phyloP scores from a whole-genome alignment of 495 filamentous ascomycete genomes.

The Lentithecium fluviatile region DNA sequence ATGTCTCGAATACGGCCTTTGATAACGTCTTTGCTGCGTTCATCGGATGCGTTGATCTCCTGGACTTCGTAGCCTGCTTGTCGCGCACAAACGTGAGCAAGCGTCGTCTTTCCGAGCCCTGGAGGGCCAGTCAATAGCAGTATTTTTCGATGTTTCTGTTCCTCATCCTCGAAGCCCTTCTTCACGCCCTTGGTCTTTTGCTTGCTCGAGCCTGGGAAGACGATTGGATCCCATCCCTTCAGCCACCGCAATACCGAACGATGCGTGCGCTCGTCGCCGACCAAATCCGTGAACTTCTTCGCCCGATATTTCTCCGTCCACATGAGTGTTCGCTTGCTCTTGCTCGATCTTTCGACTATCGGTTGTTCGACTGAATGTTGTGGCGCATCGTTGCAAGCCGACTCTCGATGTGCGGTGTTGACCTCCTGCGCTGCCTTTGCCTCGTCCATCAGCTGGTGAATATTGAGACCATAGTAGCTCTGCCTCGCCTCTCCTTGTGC shows the following conservation, averaged over 20 bases:
- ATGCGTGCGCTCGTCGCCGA: conserved; percentile 93
- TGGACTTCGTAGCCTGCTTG: conserved; percentile 95
- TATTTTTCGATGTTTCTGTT: conserved; percentile 76
- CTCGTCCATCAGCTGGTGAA: conserved; percentile 75
- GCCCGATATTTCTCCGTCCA: conserved; percentile 67
- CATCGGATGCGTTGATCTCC: conserved; percentile 84
- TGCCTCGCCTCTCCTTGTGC: conserved; percentile 71
- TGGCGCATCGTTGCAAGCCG: neutral
- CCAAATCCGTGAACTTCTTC: conserved; percentile 83
- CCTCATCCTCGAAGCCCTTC: conserved; percentile 51
- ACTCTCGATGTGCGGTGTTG: neutral
- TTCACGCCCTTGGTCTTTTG: conserved; percentile 52
- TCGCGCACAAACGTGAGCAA: conserved; percentile 91
- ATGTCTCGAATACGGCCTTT: conserved; percentile 85
- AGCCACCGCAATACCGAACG: conserved; percentile 89
- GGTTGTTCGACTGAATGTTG: conserved; percentile 33
- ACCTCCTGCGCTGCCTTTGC: conserved; percentile 49
- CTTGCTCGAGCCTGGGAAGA: conserved; percentile 72
- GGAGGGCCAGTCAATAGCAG: conserved; percentile 86
- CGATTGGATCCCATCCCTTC: conserved; percentile 88
- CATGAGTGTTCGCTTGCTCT: conserved; percentile 35
- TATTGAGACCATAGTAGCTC: conserved; percentile 88
- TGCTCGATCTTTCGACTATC: neutral
- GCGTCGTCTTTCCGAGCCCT: conserved; percentile 90
- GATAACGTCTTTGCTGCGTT: conserved; percentile 74